Percentiles rank a stretch among this genome's conserved stretches.
phyloP scores from a whole-genome alignment of 495 filamentous ascomycete genomes.

The Tuber microsphaerosporum region DNA sequence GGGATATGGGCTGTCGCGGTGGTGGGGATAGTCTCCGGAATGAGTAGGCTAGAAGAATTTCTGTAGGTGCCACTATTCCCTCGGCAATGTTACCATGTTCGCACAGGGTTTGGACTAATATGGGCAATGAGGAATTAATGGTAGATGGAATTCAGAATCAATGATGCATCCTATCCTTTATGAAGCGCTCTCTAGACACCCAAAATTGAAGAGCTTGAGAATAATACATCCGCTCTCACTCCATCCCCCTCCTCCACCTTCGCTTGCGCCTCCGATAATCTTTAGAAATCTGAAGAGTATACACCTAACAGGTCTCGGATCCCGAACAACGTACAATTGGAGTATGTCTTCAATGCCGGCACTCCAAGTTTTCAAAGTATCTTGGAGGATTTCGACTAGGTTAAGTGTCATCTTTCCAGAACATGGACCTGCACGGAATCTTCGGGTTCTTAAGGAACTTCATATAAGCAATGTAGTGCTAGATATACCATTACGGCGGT shows the following conservation, averaged over 20 bases:
- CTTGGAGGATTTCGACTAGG: background rate
- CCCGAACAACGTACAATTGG: slow-evolving; percentile 1
- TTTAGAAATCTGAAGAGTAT: slow-evolving; percentile 3
- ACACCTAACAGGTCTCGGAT: background rate
- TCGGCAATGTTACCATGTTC: background rate
- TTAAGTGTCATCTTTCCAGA: slow-evolving; percentile 2
- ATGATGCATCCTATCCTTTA: slow-evolving; percentile 31
- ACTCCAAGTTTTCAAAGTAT: background rate
- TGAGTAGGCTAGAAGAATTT: slow-evolving; percentile 22
- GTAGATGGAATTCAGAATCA: slow-evolving; percentile 23
- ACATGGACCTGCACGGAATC: background rate
- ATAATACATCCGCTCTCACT: slow-evolving; percentile 19
- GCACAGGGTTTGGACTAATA: background rate
- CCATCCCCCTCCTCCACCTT: background rate
- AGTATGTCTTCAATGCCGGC: background rate
- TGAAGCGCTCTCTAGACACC: slow-evolving; percentile 18
- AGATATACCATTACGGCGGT: background rate
- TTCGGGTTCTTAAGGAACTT: background rate
- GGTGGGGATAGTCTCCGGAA: slow-evolving; percentile 27
- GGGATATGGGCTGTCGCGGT: slow-evolving; percentile 33
- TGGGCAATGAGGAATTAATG: slow-evolving; percentile 7
- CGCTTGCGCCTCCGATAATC: background rate
- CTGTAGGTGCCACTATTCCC: slow-evolving; percentile 15
- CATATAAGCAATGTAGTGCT: background rate
- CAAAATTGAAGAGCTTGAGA: slow-evolving; percentile 14